Conservation (phyloP, 768 basidiomycete species). For the Saitozyma podzolica region DNA sequence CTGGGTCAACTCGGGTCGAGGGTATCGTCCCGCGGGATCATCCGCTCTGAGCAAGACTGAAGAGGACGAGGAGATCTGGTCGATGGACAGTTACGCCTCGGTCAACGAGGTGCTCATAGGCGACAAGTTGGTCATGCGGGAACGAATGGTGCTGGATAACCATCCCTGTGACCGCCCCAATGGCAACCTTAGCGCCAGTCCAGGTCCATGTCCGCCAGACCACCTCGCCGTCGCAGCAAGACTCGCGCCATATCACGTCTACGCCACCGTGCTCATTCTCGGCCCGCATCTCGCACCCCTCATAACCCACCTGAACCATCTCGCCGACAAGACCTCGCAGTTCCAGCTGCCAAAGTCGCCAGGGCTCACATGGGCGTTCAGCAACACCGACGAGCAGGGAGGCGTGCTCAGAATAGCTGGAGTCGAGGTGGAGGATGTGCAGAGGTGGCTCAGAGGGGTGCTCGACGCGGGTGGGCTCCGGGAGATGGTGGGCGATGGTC, state of each 20-base stretch:
- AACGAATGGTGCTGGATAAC: constrained; percentile 72
- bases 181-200: background rate
- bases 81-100: constrained; percentile 78
- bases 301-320: constrained; percentile 57
- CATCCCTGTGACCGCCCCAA: background rate
- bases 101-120: constrained; percentile 76
- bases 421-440: constrained; percentile 72
- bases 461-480: constrained; percentile 51
- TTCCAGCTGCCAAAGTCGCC: constrained; percentile 62
- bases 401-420: constrained; percentile 74
- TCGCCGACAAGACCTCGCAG: constrained; percentile 64
- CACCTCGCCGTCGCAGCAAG: constrained; percentile 59
- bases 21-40: constrained; percentile 10
- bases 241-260: constrained; percentile 81
- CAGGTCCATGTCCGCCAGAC: constrained; percentile 30
- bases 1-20: constrained; percentile 86
- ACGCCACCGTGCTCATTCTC: constrained; percentile 78
- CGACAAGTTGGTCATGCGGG: constrained; percentile 68
- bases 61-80: constrained; percentile 78
- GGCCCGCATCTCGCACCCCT: constrained; percentile 65
- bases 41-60: background rate
- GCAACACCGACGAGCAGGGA: constrained; percentile 58
- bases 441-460: constrained; percentile 65
- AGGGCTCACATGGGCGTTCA: constrained; percentile 80
- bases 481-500: constrained; percentile 43